Evolutionary conservation across 352 stramenopile species (phyloP).

Genomic region (Globisporangium splendens): DNA sequence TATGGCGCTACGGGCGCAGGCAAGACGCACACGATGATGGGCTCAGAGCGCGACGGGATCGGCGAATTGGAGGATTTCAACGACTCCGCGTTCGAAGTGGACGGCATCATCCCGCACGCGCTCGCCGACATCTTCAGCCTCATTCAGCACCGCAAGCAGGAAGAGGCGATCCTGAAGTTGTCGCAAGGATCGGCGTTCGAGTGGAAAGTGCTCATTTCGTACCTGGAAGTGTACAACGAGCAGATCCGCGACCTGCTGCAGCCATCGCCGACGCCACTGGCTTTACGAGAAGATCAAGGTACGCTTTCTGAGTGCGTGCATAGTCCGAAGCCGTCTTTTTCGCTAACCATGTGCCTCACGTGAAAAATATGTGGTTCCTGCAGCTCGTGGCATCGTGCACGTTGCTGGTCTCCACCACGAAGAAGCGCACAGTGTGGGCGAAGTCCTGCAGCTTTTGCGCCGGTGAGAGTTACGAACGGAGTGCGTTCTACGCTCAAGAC

Average conservation of each 20-base stretch:
- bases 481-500: neutral
- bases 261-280: slow-evolving; percentile 23
- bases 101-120: slow-evolving; percentile 83
- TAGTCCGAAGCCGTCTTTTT: no score
- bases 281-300: slow-evolving; percentile 53
- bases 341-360: neutral
- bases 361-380: slow-evolving; percentile 1
- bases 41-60: slow-evolving; percentile 50
- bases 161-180: slow-evolving; percentile 42
- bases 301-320: neutral
- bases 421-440: slow-evolving; percentile 34
- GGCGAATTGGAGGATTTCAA: slow-evolving; percentile 40
- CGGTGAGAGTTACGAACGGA: slow-evolving; percentile 18
- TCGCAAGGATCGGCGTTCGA: slow-evolving; percentile 46
- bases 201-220: slow-evolving; percentile 83
- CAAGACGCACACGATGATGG: slow-evolving; percentile 79
- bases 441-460: slow-evolving; percentile 46
- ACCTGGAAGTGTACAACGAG: slow-evolving; percentile 93
- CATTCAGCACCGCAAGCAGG: slow-evolving; percentile 53
- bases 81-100: slow-evolving; percentile 36
- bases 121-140: slow-evolving; percentile 62
- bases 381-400: slow-evolving; percentile 44
- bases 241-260: slow-evolving; percentile 88
- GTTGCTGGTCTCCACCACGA: slow-evolving; percentile 53
- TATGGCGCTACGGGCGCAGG: slow-evolving; percentile 55